Evolutionary conservation across 805 yeast genomes (phyloP).

Genomic region (Yarrowia osloensis): DNA sequence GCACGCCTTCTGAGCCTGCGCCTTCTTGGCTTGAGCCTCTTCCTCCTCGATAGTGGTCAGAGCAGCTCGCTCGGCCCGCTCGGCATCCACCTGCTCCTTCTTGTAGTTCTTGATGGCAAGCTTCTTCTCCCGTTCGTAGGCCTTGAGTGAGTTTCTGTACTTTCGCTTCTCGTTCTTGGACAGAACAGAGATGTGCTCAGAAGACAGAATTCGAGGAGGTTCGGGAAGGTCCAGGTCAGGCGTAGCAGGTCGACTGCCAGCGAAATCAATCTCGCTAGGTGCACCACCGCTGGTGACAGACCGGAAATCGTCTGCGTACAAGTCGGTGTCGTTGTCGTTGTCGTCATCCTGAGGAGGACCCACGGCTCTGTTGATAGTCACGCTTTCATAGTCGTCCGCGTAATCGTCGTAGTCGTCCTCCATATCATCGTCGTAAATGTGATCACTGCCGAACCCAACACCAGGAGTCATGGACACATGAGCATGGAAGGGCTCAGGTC

Average conservation of each 20-base stretch:
- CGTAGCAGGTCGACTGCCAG: constrained; percentile 26
- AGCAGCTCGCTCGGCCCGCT: neutral
- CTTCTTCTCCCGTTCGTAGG: constrained; percentile 21
- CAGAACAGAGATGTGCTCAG: constrained; percentile 4
- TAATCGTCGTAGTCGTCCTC: neutral
- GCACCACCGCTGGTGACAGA: constrained; percentile 1
- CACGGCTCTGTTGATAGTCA: neutral
- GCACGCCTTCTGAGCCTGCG: neutral
- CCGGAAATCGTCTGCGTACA: constrained; percentile 6
- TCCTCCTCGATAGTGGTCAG: neutral
- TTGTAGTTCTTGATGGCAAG: constrained; percentile 16
- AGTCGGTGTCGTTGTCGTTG: neutral
- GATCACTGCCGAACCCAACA: neutral
- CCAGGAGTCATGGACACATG: constrained; percentile 10
- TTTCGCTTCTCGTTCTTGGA: constrained; percentile 24
- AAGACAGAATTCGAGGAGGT: constrained; percentile 21
- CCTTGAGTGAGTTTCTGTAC: constrained; percentile 23
- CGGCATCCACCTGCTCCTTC: constrained; percentile 26
- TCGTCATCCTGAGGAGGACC: constrained; percentile 6
- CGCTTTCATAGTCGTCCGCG: neutral
- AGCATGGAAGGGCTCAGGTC: constrained; percentile 18
- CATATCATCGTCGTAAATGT: neutral
- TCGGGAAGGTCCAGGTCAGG: constrained; percentile 8
- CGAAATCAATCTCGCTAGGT: constrained; percentile 20
- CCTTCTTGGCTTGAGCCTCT: constrained; percentile 9